Evolutionary conservation across 768 basidiomycete genomes (phyloP).

Genomic region (Hericium alpestre): DNA sequence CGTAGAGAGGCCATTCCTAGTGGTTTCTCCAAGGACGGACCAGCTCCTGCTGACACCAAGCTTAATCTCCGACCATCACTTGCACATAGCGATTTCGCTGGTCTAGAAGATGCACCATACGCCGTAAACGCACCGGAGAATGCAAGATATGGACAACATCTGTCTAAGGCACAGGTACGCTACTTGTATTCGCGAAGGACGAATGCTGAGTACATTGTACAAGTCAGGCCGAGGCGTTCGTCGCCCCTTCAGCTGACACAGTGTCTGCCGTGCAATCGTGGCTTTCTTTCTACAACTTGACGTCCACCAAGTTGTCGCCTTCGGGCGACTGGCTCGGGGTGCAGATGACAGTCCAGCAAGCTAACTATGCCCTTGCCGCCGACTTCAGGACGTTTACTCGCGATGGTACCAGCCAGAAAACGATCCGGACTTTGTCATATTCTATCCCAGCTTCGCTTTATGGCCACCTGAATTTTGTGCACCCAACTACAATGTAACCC

Average conservation of each 20-base stretch:
- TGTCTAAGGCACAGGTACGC: slow-evolving; percentile 1
- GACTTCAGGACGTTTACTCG: slow-evolving; percentile 21
- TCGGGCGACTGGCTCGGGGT: slow-evolving; percentile 21
- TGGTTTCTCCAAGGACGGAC: slow-evolving; percentile 1
- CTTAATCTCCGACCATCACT: slow-evolving; percentile 2
- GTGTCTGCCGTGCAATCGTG: slow-evolving; percentile 17
- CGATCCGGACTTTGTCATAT: slow-evolving; percentile 22
- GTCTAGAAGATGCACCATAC: background rate
- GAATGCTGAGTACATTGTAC: background rate
- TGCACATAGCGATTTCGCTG: background rate
- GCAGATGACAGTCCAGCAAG: slow-evolving; percentile 18
- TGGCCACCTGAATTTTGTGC: slow-evolving; percentile 19
- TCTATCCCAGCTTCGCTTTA: slow-evolving; percentile 20
- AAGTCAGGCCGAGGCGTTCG: background rate
- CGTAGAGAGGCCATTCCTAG: background rate
- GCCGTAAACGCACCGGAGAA: background rate
- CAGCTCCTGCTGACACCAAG: background rate
- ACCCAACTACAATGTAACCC: slow-evolving; percentile 20
- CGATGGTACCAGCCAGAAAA: slow-evolving; percentile 12
- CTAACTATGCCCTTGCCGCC: slow-evolving; percentile 20
- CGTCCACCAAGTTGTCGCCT: slow-evolving; percentile 15
- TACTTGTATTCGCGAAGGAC: background rate
- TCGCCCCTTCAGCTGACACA: slow-evolving; percentile 16
- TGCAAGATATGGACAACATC: background rate
- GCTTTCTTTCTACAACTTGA: slow-evolving; percentile 16